Evolutionary conservation across 495 filamentous ascomycete species (phyloP).

Genomic region (Penicillium turbatum): DNA sequence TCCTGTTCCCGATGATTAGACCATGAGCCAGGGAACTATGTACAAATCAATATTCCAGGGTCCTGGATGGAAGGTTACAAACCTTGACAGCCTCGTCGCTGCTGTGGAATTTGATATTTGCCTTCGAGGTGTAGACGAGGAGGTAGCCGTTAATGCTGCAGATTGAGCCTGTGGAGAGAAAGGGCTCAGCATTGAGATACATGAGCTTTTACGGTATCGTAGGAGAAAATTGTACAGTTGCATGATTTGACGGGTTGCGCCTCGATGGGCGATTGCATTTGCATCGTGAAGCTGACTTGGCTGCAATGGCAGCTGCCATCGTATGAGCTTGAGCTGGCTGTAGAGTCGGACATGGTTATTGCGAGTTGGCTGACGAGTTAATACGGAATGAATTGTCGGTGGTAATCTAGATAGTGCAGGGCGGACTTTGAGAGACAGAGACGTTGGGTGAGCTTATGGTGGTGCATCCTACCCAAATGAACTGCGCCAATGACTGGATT

Average conservation of each 20-base stretch:
- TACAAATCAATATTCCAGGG: no score
- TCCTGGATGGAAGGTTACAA: no score
- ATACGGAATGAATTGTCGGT: no score
- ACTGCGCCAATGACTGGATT: no score
- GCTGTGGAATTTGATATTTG: neutral
- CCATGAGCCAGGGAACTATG: no score
- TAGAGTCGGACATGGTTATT: neutral
- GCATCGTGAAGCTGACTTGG: neutral
- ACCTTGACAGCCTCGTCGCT: neutral
- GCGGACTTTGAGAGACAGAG: no score
- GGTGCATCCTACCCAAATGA: no score
- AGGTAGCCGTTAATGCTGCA: slow-evolving; percentile 7
- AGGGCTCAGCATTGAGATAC: no score
- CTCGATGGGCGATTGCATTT: neutral
- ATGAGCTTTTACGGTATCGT: no score
- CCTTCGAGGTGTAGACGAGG: neutral
- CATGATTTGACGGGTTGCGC: neutral
- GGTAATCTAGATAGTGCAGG: no score
- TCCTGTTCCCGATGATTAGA: neutral
- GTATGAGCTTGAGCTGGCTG: neutral
- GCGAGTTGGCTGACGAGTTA: neutral
- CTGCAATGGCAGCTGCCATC: slow-evolving; percentile 6
- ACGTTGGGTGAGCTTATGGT: no score
- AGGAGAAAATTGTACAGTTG: neutral
- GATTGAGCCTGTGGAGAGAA: slow-evolving; percentile 1